Evolutionary conservation across 805 yeast genomes (phyloP).

Genomic region (Metschnikowia cerradonensis): DNA sequence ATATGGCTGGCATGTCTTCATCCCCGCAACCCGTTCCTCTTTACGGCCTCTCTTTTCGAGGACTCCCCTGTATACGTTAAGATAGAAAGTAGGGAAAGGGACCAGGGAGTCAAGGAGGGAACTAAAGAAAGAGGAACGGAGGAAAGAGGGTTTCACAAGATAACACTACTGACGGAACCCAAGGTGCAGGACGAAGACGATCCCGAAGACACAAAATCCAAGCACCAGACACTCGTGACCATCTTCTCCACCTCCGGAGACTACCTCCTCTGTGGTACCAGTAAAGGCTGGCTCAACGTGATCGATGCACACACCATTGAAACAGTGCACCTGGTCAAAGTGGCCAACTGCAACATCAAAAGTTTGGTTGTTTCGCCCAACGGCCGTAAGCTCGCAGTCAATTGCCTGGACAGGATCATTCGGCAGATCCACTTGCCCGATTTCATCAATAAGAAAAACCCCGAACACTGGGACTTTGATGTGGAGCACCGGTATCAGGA

Average conservation of each 20-base stretch:
- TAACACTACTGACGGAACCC: conserved; percentile 19
- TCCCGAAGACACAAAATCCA: conserved; percentile 11
- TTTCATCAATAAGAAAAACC: conserved; percentile 30
- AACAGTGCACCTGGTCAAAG: conserved; percentile 46
- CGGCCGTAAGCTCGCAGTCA: conserved; percentile 62
- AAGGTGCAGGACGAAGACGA: conserved; percentile 4
- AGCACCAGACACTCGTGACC: conserved; percentile 47
- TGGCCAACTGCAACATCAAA: conserved; percentile 71
- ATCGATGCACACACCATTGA: conserved; percentile 26
- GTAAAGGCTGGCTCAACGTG: conserved; percentile 71
- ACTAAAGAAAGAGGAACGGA: background rate
- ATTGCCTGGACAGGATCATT: conserved; percentile 73
- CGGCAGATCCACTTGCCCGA: conserved; percentile 56
- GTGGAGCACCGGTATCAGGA: conserved; percentile 84
- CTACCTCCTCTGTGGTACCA: conserved; percentile 69
- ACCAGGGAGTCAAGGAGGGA: background rate
- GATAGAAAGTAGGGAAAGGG: background rate
- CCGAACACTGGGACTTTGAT: conserved; percentile 47
- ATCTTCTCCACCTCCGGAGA: conserved; percentile 52
- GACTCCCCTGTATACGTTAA: conserved; percentile 52
- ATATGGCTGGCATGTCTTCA: conserved; percentile 65
- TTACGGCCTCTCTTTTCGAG: conserved; percentile 65
- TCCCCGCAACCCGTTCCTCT: conserved; percentile 44
- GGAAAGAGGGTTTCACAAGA: too few species aligned
- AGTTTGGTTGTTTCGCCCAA: conserved; percentile 55